phyloP scores from a whole-genome alignment of 768 basidiomycete species.

The Paxillus rubicundulus region DNA sequence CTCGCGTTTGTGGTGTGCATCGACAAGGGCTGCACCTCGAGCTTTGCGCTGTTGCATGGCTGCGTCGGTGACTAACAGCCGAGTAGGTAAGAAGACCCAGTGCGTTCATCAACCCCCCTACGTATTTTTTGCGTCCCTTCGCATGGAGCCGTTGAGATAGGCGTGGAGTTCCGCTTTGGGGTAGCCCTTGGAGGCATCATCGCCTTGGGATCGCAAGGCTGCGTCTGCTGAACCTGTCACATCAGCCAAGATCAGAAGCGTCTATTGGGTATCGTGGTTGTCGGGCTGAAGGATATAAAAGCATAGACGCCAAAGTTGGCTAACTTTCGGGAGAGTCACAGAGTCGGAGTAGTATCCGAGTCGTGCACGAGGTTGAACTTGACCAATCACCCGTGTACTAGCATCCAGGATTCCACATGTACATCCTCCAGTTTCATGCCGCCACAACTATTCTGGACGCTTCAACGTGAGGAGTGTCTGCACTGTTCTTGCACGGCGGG shows the following conservation, averaged over 20 bases:
- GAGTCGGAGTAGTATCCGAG: too few relatives aligned
- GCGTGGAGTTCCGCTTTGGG: constrained; percentile 87
- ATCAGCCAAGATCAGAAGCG: neutral
- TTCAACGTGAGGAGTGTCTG: too few relatives aligned
- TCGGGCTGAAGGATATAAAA: too few relatives aligned
- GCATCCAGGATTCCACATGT: too few relatives aligned
- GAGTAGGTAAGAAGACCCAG: constrained; percentile 31
- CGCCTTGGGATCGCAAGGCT: constrained; percentile 54
- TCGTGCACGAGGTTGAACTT: too few relatives aligned
- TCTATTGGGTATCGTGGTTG: neutral
- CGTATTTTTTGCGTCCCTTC: constrained; percentile 68
- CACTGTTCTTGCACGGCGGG: too few relatives aligned
- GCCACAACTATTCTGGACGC: too few relatives aligned
- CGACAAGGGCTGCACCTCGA: constrained; percentile 54
- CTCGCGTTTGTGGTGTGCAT: constrained; percentile 44
- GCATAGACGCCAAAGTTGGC: too few relatives aligned
- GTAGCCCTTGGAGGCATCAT: constrained; percentile 51
- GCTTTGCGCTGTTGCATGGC: constrained; percentile 38
- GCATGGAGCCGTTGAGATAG: constrained; percentile 82
- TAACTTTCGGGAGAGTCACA: too few relatives aligned
- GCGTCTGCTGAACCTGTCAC: constrained; percentile 36
- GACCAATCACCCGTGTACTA: too few relatives aligned
- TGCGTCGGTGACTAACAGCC: neutral
- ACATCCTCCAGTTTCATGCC: too few relatives aligned
- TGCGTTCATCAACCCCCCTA: constrained; percentile 75